Base-by-base conservation (phyloP, 352 stramenopile species). In the Globisporangium lucens region DNA sequence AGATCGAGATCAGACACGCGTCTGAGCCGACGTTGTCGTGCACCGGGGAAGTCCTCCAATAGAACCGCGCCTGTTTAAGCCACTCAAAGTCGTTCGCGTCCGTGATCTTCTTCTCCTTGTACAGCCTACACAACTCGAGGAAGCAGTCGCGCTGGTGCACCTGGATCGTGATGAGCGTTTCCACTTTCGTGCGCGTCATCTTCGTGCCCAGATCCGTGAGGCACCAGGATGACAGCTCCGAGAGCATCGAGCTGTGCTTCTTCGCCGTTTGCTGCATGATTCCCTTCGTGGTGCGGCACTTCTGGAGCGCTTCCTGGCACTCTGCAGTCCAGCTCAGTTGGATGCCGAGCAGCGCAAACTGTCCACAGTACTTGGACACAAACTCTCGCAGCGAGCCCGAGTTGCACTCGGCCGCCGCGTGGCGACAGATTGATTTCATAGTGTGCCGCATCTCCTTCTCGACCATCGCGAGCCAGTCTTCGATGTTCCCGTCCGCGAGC, bases 81-180 rank as follows among this genome's bases (percentile, higher is more conserved):
- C 86, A 94, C 61, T 94, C 86, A 63, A 94, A 94, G 65, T 94
- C 84, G 59, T 82, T 91, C 12, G 81, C 80, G 66, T 91, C 83
- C 6, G 62, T 65, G 49, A 94, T 78, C 46, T 94, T 93, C 66
- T 90, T 89, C 52, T 92, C 85, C 53, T 94, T 94, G 70, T 89
- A 91, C 13, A 94, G 74, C 20, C 72, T 65, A 20, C 73, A 89
- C 0, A 94, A 67, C 9, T 92, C 85, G 22, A 87, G 53, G 47
- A 94, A 92, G 62, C 80, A 89, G 57, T 97, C 89, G 27, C 89
- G 82, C 30, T 97, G 89, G 51, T 97, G 89, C 4, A 97, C 85
- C 75, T 98, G 94, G 61, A 98, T 97, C 7, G 94, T 98, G 53
- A 98, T 94, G 8, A 98, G 74, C 17, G 93, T 98, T 67, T 98